Evolutionary conservation across 208 protist genomes (phyloP), one percentile per base, ranked within the genome.

Genomic region (Leishmania martiniquensis): DNA sequence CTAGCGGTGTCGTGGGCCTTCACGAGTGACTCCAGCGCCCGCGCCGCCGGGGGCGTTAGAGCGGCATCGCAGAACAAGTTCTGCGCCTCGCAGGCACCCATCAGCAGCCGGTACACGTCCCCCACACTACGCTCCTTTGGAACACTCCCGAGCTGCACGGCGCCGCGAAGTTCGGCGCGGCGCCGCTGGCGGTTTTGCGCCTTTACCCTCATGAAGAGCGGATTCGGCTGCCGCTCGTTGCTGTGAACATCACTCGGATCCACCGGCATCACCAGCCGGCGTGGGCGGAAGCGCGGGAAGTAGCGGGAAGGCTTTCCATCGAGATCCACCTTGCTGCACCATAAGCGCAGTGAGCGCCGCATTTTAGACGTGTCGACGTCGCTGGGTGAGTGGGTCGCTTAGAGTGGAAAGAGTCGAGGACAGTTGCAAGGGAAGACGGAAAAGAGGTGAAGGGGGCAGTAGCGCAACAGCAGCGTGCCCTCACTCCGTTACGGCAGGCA

Each of bases 231-330:
- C 12, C 94, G 91, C 63, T 76, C 57, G 10, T 59, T 25, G 54
- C 78, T 82, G 87, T 96, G 85, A 6, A 96, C 80, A 68, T 93
- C 85, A 74, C 80, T 85, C 15, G 90, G 87, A 80, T 96, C 86
- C 9, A 96, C 91, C 1, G 94, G 94, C 94, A 97, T 95, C n/a
- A 96, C 91, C 37, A 97, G 76, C 59, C 92, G 88, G 0, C 94
- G 86, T 4, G 94, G 94, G 15, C 94, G 89, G 77, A 95, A 96
- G 32, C 87, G 85, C 12, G 94, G 94, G 63, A 89, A 91, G 85
- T 97, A 96, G 44, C 62, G 65, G 22, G 91, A 91, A 3, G 87
- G 77, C 59, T 32, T 80, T 17, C 86, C 85, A 76, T 87, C 84
- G 45, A 88, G 67, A 47, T 89, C 86, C n/a, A 86, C 85, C 60